These are phyloP conservation scores for Trichophyton schoenleinii DNA, from an alignment of 2,329 filamentous ascomycete genomes.

Conservation along the genomic window DNA sequence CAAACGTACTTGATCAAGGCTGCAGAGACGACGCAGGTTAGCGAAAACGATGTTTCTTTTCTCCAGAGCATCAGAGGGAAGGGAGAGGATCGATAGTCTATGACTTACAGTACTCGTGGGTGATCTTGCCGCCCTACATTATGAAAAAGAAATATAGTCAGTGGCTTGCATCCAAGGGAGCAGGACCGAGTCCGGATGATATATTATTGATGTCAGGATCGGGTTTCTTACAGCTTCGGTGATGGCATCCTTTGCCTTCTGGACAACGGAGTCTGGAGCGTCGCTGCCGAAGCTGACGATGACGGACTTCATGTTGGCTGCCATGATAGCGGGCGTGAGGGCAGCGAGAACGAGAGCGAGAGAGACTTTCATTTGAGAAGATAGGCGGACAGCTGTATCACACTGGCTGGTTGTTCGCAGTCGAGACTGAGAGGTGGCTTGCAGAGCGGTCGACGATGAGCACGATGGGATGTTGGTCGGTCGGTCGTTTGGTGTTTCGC, in stretches of 20 bases:
- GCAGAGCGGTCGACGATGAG: neutral
- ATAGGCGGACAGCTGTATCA: neutral
- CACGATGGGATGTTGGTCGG: neutral
- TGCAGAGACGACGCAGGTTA: constrained; percentile 13
- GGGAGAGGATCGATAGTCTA: constrained; percentile 8
- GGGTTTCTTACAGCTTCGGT: constrained; percentile 43
- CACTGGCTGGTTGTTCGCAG: neutral
- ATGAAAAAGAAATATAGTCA: neutral
- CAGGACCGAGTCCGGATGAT: neutral
- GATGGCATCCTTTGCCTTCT: constrained; percentile 60
- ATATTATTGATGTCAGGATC: neutral
- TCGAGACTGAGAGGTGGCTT: neutral
- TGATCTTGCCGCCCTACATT: constrained; percentile 55
- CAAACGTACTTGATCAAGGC: constrained; percentile 32
- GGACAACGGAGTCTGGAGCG: constrained; percentile 54
- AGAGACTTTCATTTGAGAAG: constrained; percentile 49
- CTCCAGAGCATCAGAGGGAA: too few species aligned
- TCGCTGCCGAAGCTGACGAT: constrained; percentile 65
- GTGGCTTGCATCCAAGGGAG: neutral
- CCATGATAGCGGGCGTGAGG: constrained; percentile 49
- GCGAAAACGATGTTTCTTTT: neutral
- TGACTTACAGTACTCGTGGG: constrained; percentile 62
- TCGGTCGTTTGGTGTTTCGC: too few species aligned
- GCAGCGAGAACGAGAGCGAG: constrained; percentile 46
- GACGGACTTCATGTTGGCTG: constrained; percentile 55